Conservation (phyloP, 1,284 basidiomycete genomes). For the Ganoderma leucocontextum region DNA sequence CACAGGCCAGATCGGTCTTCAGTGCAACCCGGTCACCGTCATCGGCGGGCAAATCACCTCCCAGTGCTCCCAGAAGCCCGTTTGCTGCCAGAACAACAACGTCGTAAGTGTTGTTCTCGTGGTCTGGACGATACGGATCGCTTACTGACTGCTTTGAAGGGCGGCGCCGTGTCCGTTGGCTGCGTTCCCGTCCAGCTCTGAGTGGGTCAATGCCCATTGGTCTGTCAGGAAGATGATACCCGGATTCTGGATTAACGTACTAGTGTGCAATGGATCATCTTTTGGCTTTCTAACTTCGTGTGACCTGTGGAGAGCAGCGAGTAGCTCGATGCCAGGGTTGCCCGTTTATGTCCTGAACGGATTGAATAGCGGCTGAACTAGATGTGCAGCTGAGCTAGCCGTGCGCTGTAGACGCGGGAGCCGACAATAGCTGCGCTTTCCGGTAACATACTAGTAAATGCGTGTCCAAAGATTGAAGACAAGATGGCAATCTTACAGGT, state of each 20-base stretch:
- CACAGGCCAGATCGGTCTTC: constrained; percentile 23
- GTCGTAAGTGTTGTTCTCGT: constrained; percentile 19
- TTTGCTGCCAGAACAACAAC: constrained; percentile 38
- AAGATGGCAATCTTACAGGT: too few species aligned
- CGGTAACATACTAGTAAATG: too few species aligned
- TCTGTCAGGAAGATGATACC: background rate
- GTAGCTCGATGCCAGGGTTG: too few species aligned
- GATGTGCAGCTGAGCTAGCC: too few species aligned
- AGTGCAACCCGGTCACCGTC: constrained; percentile 31
- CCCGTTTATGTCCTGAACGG: too few species aligned
- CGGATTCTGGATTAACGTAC: constrained; percentile 10
- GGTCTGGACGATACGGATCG: too few species aligned
- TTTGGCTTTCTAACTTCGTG: background rate
- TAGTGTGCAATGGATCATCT: constrained; percentile 10
- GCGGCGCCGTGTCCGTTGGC: constrained; percentile 33
- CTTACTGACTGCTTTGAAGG: constrained; percentile 15
- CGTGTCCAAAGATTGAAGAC: too few species aligned
- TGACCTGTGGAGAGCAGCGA: background rate
- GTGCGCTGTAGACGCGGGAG: too few species aligned
- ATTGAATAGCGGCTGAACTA: too few species aligned
- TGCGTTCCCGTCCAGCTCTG: constrained; percentile 32
- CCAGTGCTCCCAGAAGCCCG: constrained; percentile 26
- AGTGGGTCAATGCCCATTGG: background rate
- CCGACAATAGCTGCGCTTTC: too few species aligned
- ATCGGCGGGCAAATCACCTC: constrained; percentile 26